Percentiles rank a stretch among this genome's conserved stretches.
These are phyloP conservation scores for Loxodes magnus DNA, from an alignment of 73 alveolate genomes.

Conservation along the genomic window DNA sequence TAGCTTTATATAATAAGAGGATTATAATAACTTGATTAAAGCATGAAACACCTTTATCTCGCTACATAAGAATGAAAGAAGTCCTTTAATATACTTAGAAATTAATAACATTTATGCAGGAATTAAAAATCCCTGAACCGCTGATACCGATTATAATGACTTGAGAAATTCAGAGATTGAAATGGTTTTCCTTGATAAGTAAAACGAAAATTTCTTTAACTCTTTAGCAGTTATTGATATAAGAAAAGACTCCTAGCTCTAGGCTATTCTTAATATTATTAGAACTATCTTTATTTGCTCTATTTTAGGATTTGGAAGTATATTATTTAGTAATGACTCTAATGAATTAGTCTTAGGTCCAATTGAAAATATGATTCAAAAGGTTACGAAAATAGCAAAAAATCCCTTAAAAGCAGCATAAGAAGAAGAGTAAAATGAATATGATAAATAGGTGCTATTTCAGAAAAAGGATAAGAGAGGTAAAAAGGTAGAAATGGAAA, in stretches of 20 bases:
- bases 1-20: neutral
- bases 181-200: no score
- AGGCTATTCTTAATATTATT: slow-evolving; percentile 36
- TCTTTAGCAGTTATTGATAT: neutral
- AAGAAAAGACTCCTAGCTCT: neutral
- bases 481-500: slow-evolving; percentile 14
- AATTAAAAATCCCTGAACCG: neutral
- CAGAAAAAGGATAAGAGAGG: neutral
- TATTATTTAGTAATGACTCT: slow-evolving; percentile 61
- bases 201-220: neutral
- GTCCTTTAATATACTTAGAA: neutral
- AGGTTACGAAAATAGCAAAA: slow-evolving; percentile 27
- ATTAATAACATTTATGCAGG: neutral
- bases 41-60: neutral
- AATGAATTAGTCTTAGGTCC: slow-evolving; percentile 57
- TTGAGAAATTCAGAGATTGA: neutral
- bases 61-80: neutral
- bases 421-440: neutral
- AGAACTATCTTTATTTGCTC: slow-evolving; percentile 51
- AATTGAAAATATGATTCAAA: slow-evolving; percentile 65
- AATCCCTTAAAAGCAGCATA: slow-evolving; percentile 12
- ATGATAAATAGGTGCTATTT: neutral
- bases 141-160: neutral
- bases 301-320: slow-evolving; percentile 45
- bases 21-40: neutral